Percentiles rank a stretch among this genome's conserved stretches.
Conservation (phyloP, 2,329 filamentous ascomycete species). For the Cladosporium sp. region DNA sequence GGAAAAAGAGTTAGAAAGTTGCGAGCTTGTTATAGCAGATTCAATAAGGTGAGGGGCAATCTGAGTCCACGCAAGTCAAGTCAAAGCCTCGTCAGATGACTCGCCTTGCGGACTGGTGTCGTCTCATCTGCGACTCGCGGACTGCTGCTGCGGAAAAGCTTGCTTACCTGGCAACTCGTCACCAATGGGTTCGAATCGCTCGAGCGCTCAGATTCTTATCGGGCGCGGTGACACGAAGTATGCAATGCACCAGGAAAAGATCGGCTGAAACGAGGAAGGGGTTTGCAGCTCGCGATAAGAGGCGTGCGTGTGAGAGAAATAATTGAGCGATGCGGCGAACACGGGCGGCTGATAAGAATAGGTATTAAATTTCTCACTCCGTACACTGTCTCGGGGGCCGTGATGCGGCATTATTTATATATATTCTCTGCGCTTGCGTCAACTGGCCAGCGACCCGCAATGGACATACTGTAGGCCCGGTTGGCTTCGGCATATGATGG, state of each 20-base stretch:
- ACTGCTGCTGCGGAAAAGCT: not conserved
- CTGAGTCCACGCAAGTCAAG: not conserved
- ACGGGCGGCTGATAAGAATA: not conserved
- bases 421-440: not conserved
- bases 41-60: not conserved
- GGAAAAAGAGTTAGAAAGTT: not conserved
- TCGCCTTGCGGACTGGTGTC: not conserved
- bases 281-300: slow-evolving; percentile 2
- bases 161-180: slow-evolving; percentile 6
- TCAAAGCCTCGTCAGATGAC: too few species aligned
- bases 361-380: too few species aligned
- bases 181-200: not conserved
- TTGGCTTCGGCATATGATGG: slow-evolving; percentile 5
- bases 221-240: slow-evolving; percentile 6
- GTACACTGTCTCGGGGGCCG: not conserved
- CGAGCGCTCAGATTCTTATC: slow-evolving; percentile 8
- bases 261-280: not conserved
- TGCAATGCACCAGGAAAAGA: slow-evolving; percentile 4
- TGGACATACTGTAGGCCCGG: not conserved
- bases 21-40: not conserved
- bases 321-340: not conserved
- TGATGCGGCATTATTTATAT: slow-evolving; percentile 7
- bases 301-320: not conserved
- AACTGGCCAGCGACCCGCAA: not conserved
- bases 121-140: not conserved